These are phyloP conservation scores for Termitomyces bulborhizus DNA, from an alignment of 768 basidiomycete genomes.

Conservation along the genomic window DNA sequence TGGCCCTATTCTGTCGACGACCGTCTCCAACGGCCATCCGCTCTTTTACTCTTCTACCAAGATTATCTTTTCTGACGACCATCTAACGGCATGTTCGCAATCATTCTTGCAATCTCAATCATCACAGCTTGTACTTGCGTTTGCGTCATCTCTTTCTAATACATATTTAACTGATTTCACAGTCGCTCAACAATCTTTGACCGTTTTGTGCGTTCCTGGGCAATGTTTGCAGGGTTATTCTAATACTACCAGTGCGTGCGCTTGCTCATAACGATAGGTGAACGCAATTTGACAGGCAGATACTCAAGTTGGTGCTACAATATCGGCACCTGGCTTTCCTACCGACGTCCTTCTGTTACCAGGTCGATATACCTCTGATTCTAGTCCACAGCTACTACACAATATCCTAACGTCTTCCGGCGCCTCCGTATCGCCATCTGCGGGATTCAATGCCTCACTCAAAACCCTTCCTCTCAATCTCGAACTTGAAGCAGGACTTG, in stretches of 20 bases:
- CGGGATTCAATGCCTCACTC: slow-evolving; percentile 49
- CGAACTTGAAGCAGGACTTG: slow-evolving; percentile 49
- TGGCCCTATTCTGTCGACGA: slow-evolving; percentile 4
- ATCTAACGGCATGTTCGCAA: slow-evolving; percentile 19
- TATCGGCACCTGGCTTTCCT: slow-evolving; percentile 43
- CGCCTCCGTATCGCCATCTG: slow-evolving; percentile 39
- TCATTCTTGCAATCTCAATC: slow-evolving; percentile 5
- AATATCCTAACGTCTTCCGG: slow-evolving; percentile 48
- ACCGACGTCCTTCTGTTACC: slow-evolving; percentile 50
- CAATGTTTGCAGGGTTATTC: slow-evolving; percentile 65
- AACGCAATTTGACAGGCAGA: not conserved
- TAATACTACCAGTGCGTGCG: slow-evolving; percentile 45
- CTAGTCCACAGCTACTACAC: slow-evolving; percentile 54
- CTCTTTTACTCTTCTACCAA: slow-evolving; percentile 19
- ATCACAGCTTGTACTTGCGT: slow-evolving; percentile 6
- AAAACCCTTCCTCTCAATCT: slow-evolving; percentile 48
- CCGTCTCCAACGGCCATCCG: not conserved
- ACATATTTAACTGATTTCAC: not conserved
- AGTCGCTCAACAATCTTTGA: slow-evolving; percentile 20
- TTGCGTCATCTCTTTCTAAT: not conserved
- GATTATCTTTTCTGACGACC: slow-evolving; percentile 10
- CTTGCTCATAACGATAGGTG: not conserved
- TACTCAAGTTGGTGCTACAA: slow-evolving; percentile 48
- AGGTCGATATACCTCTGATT: slow-evolving; percentile 55
- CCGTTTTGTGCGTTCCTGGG: slow-evolving; percentile 62